A percentile compares a stretch with the other conserved stretches of the same genome.
These are phyloP conservation scores for Limonium bicolor DNA, from an alignment of 148 eudicot genomes.

Conservation along the genomic window DNA sequence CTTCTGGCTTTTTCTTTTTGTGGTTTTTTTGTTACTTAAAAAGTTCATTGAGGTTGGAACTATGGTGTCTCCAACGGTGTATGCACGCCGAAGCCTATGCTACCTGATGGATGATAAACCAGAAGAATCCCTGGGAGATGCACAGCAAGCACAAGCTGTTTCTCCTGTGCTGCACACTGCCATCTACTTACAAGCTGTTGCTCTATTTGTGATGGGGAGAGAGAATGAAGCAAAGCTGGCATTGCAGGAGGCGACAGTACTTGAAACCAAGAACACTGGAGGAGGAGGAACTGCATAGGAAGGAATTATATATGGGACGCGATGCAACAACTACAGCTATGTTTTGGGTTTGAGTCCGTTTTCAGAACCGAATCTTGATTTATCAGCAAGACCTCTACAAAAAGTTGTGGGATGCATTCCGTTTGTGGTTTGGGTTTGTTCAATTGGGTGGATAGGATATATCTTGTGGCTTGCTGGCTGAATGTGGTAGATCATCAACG, in stretches of 20 bases:
- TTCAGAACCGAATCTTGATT: no score
- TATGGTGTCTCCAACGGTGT: constrained; percentile 77
- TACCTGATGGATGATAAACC: constrained; percentile 77
- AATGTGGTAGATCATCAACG: no score
- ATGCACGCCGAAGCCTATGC: constrained; percentile 86
- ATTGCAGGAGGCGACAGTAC: constrained; percentile 61
- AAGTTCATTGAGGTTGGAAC: constrained; percentile 91
- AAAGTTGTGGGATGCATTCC: no score
- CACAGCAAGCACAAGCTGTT: constrained; percentile 65
- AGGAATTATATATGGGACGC: no score
- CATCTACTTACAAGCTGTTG: constrained; percentile 77
- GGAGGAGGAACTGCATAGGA: constrained; percentile 9
- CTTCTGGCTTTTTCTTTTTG: background rate
- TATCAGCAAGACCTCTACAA: no score
- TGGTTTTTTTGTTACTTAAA: constrained; percentile 16
- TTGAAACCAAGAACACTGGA: constrained; percentile 75
- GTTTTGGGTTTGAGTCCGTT: no score
- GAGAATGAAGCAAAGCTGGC: constrained; percentile 90
- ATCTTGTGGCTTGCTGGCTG: no score
- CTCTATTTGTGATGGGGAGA: constrained; percentile 54
- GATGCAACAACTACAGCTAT: no score
- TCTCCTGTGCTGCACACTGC: constrained; percentile 83
- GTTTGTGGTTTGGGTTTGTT: no score
- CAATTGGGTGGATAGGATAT: no score
- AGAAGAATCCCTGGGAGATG: constrained; percentile 71